Evolutionary conservation across 805 yeast genomes (phyloP).

Genomic region (Kodamaea sagamina): DNA sequence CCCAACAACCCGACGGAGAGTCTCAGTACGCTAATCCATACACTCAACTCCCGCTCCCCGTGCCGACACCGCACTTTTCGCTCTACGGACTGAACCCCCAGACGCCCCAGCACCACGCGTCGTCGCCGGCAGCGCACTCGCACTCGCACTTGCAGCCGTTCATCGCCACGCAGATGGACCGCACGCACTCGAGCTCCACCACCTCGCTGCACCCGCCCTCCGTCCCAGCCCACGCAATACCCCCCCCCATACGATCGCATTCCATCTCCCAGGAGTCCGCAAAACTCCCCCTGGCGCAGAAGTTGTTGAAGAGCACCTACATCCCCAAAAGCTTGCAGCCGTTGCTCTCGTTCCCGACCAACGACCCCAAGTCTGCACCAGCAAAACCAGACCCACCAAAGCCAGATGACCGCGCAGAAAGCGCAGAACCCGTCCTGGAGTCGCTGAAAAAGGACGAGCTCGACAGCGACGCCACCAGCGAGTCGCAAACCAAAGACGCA

Average conservation of each 20-base stretch:
- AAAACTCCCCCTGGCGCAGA: conserved; percentile 11
- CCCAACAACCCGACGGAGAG: too few species aligned
- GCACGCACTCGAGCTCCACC: conserved; percentile 5
- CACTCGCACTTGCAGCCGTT: conserved; percentile 4
- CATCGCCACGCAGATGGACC: conserved; percentile 1
- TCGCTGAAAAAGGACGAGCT: conserved; percentile 8
- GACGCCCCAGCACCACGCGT: conserved; percentile 4
- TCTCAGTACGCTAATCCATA: conserved; percentile 6
- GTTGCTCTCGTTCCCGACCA: conserved; percentile 16
- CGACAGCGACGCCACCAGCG: conserved; percentile 9
- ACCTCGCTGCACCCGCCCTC: background rate
- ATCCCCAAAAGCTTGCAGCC: conserved; percentile 20
- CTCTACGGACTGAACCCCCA: conserved; percentile 5
- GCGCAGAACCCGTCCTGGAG: conserved; percentile 1
- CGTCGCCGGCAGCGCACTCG: conserved; percentile 4
- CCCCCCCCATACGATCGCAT: conserved; percentile 8
- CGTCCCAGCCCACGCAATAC: background rate
- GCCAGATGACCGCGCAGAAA: background rate
- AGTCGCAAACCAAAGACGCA: conserved; percentile 5
- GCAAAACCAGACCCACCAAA: background rate
- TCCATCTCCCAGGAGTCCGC: conserved; percentile 7
- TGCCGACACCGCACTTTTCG: conserved; percentile 1
- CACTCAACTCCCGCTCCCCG: conserved; percentile 1
- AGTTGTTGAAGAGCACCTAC: conserved; percentile 11
- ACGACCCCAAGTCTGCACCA: conserved; percentile 5